Percentiles rank a stretch among this genome's conserved stretches.
phyloP scores from a whole-genome alignment of 2,329 filamentous ascomycete species.

The Berkeleyomyces rouxiae region DNA sequence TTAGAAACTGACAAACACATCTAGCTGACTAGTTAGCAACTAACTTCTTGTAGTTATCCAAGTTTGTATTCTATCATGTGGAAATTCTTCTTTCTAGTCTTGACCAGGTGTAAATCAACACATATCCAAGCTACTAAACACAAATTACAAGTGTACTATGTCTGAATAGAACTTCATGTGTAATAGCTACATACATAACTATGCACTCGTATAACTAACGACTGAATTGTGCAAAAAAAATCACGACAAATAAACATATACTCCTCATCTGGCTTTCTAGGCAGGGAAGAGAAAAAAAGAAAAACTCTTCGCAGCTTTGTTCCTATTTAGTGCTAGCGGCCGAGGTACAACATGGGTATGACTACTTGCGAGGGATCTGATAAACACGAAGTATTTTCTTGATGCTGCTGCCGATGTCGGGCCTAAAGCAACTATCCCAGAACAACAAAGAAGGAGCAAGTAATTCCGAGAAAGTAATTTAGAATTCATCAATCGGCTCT shows the following conservation, averaged over 20 bases:
- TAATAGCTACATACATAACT: too few relatives aligned
- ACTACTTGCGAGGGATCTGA: neutral
- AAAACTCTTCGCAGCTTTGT: slow-evolving; percentile 2
- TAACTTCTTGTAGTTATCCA: too few relatives aligned
- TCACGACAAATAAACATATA: too few relatives aligned
- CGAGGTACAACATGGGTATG: neutral
- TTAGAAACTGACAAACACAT: neutral
- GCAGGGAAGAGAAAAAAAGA: neutral
- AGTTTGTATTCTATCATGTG: too few relatives aligned
- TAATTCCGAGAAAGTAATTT: neutral
- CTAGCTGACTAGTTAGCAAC: neutral
- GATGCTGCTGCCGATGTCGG: neutral
- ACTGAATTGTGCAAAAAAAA: too few relatives aligned
- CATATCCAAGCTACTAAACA: too few relatives aligned
- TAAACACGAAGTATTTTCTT: neutral
- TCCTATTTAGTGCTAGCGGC: slow-evolving; percentile 1
- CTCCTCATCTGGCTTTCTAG: neutral
- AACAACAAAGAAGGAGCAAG: neutral
- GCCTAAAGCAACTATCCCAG: neutral
- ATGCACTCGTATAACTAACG: too few relatives aligned
- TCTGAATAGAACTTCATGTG: too few relatives aligned
- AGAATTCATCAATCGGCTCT: neutral
- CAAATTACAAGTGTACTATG: too few relatives aligned
- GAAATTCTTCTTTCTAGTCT: too few relatives aligned
- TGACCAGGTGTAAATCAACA: too few relatives aligned